These are phyloP conservation scores for Globisporangium spiculum DNA, from an alignment of 352 stramenopile species.

Conservation along the genomic window DNA sequence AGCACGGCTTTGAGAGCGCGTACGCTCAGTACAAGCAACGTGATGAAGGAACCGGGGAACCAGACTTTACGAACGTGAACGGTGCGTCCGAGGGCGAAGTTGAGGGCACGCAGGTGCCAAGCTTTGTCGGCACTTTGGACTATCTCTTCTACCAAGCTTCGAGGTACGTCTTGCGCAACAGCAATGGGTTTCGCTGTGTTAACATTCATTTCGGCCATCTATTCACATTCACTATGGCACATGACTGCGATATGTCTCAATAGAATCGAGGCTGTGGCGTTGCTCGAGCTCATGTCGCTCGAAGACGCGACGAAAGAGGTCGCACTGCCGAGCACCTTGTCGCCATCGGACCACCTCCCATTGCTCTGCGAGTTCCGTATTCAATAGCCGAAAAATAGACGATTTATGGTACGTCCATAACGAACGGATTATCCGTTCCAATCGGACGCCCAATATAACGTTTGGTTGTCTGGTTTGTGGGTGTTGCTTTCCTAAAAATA, in stretches of 20 bases:
- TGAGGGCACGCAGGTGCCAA: conserved; percentile 34
- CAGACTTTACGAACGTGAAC: conserved; percentile 78
- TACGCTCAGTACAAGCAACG: conserved; percentile 45
- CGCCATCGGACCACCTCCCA: conserved; percentile 75
- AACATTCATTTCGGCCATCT: not conserved
- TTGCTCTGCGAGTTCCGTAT: conserved; percentile 61
- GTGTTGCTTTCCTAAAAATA: not conserved
- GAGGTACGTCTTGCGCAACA: conserved; percentile 25
- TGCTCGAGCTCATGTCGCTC: conserved; percentile 73
- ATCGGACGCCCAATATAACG: not conserved
- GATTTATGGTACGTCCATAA: not conserved
- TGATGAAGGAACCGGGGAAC: conserved; percentile 23
- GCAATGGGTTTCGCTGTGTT: not conserved
- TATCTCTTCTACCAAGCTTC: conserved; percentile 77
- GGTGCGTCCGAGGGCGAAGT: conserved; percentile 24
- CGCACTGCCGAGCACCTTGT: conserved; percentile 60
- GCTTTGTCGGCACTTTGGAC: conserved; percentile 76
- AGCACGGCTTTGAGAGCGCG: conserved; percentile 44
- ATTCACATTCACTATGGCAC: not conserved
- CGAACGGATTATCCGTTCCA: not conserved
- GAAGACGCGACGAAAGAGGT: conserved; percentile 58
- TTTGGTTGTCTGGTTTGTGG: not conserved
- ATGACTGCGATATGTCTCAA: not conserved
- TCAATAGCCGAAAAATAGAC: not conserved
- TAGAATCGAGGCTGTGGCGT: conserved; percentile 39